Conservation (phyloP, 164 flowering plant genomes). For the Berberis thunbergii region DNA sequence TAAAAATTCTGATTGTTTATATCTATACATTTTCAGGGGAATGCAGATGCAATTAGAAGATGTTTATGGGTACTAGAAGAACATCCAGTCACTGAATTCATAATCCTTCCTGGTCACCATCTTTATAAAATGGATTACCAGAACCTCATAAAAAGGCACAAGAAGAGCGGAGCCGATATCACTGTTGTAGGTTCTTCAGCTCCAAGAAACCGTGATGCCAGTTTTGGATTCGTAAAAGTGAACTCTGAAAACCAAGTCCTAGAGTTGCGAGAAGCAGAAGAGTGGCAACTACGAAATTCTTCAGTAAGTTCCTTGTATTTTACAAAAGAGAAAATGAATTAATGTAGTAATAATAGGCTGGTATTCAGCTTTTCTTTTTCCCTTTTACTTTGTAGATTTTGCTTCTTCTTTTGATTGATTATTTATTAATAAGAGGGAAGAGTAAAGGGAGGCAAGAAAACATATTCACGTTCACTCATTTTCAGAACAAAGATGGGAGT, state of each 20-base stretch:
- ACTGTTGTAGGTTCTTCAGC: slow-evolving; percentile 89
- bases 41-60: slow-evolving; percentile 96
- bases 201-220: slow-evolving; percentile 81
- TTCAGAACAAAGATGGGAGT: slow-evolving; percentile 89
- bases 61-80: slow-evolving; percentile 92
- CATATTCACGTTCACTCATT: slow-evolving; percentile 79
- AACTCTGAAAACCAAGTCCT: slow-evolving; percentile 83
- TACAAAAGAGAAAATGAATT: no score
- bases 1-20: no score
- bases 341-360: no score
- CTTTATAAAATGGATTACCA: slow-evolving; percentile 89
- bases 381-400: no score
- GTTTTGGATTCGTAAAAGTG: slow-evolving; percentile 89
- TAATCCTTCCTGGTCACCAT: slow-evolving; percentile 90
- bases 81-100: slow-evolving; percentile 68
- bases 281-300: no score
- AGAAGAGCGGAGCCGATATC: slow-evolving; percentile 88
- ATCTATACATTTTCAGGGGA: slow-evolving; percentile 43
- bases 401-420: no score
- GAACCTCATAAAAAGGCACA: slow-evolving; percentile 76
- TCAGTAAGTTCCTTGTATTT: no score
- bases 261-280: slow-evolving; percentile 15
- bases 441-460: slow-evolving; percentile 41
- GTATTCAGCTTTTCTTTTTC: no score
- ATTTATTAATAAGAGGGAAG: slow-evolving; percentile 48